These are phyloP conservation scores for Ustilago crameri DNA, from an alignment of 1,284 basidiomycete species.

Conservation along the genomic window DNA sequence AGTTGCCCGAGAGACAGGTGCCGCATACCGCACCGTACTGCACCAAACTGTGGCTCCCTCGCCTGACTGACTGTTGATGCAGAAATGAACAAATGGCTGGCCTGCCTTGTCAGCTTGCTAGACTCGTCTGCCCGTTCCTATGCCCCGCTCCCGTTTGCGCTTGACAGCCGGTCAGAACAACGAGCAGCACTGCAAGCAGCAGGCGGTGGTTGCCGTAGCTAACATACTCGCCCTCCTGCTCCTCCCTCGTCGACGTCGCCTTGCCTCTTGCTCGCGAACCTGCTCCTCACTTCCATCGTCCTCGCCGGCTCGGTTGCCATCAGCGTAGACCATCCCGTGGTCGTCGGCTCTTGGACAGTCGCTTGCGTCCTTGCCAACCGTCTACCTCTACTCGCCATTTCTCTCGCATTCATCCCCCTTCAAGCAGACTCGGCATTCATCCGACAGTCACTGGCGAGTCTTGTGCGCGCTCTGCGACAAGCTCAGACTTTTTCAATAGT, in stretches of 20 bases:
- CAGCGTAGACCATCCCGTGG: slow-evolving; percentile 1
- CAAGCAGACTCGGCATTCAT: no score
- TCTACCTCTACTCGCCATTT: neutral
- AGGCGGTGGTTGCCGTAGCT: neutral
- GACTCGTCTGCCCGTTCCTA: no score
- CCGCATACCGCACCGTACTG: no score
- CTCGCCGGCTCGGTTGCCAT: neutral
- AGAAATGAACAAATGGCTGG: neutral
- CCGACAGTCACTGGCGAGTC: no score
- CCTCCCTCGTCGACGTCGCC: slow-evolving; percentile 6
- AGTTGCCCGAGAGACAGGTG: no score
- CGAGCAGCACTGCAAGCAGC: neutral
- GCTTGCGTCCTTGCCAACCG: neutral
- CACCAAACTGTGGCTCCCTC: no score
- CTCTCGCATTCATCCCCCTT: no score
- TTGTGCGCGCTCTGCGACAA: no score
- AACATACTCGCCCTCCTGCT: neutral
- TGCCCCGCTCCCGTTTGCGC: no score
- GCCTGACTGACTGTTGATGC: neutral
- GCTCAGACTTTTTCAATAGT: no score
- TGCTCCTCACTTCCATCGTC: neutral
- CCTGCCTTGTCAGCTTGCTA: neutral
- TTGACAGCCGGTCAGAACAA: no score
- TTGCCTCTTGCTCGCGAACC: neutral
- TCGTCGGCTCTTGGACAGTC: neutral